Evolutionary conservation across 179 eudicot genomes (phyloP).

Genomic region (Sideroxylon spinosum): DNA sequence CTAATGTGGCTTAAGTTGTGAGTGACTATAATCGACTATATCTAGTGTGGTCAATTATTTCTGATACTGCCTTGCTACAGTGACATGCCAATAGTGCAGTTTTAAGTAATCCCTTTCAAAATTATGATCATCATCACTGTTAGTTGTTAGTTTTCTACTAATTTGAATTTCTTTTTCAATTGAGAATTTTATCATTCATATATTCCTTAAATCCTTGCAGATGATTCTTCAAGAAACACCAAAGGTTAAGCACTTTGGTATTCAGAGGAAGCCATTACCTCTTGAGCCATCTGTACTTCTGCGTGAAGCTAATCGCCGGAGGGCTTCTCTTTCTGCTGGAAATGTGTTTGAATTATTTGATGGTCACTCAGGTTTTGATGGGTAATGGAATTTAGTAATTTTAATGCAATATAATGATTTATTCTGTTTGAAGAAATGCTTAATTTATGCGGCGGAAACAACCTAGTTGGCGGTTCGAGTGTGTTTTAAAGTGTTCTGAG

Average conservation of each 20-base stretch:
- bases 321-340: constrained; percentile 92
- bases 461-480: constrained; percentile 10
- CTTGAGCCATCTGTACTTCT: constrained; percentile 85
- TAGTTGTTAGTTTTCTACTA: background rate
- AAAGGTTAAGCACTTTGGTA: constrained; percentile 73
- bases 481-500: background rate
- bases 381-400: constrained; percentile 36
- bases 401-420: background rate
- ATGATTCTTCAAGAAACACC: constrained; percentile 74
- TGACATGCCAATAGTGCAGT: background rate
- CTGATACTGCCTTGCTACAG: background rate
- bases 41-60: background rate
- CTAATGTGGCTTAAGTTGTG: background rate
- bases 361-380: constrained; percentile 45
- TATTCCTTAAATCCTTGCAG: constrained; percentile 33
- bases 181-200: background rate
- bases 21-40: background rate
- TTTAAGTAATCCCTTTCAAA: background rate
- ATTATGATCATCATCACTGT: background rate
- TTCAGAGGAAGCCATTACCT: constrained; percentile 84
- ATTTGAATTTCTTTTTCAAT: background rate
- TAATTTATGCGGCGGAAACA: background rate
- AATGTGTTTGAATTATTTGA: constrained; percentile 72
- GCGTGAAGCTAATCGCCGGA: constrained; percentile 91
- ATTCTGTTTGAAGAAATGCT: constrained; percentile 2